These are phyloP conservation scores for Penicillium verrucosum DNA, from an alignment of 2,329 filamentous ascomycete species.

Conservation along the genomic window DNA sequence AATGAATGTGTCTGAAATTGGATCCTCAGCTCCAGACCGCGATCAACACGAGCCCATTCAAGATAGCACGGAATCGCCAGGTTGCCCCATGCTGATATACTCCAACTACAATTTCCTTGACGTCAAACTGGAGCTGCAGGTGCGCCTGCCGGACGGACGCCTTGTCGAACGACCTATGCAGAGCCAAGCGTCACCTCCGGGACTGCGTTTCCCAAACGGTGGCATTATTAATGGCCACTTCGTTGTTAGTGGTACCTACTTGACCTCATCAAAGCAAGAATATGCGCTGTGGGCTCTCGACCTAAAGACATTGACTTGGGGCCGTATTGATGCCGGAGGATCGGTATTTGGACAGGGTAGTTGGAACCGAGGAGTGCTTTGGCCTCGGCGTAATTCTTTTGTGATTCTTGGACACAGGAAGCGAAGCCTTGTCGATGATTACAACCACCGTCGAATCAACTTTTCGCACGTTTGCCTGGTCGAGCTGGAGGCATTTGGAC, in stretches of 20 bases:
- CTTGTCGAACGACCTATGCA: conserved; percentile 83
- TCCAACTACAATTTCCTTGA: conserved; percentile 99
- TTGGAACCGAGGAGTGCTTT: conserved; percentile 93
- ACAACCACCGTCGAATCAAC: conserved; percentile 96
- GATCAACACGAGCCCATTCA: conserved; percentile 34
- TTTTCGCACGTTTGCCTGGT: conserved; percentile 97
- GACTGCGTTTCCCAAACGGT: conserved; percentile 90
- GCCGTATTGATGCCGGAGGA: conserved; percentile 88
- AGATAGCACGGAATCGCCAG: conserved; percentile 32
- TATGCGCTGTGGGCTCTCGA: conserved; percentile 97
- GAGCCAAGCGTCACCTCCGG: conserved; percentile 79
- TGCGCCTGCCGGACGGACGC: conserved; percentile 77
- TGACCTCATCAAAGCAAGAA: conserved; percentile 97
- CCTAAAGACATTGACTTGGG: conserved; percentile 84
- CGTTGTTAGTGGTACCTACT: conserved; percentile 93
- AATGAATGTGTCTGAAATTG: conserved; percentile 45
- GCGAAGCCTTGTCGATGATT: conserved; percentile 91
- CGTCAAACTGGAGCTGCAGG: conserved; percentile 90
- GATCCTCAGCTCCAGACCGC: conserved; percentile 41
- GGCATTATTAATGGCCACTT: conserved; percentile 95
- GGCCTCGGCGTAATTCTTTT: conserved; percentile 91
- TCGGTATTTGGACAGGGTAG: conserved; percentile 95
- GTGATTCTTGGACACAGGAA: conserved; percentile 93
- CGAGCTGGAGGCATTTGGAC: conserved; percentile 91
- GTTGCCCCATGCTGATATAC: conserved; percentile 84